Base-by-base conservation (phyloP, 148 eudicot species). In the Rhododendron ovatum region DNA sequence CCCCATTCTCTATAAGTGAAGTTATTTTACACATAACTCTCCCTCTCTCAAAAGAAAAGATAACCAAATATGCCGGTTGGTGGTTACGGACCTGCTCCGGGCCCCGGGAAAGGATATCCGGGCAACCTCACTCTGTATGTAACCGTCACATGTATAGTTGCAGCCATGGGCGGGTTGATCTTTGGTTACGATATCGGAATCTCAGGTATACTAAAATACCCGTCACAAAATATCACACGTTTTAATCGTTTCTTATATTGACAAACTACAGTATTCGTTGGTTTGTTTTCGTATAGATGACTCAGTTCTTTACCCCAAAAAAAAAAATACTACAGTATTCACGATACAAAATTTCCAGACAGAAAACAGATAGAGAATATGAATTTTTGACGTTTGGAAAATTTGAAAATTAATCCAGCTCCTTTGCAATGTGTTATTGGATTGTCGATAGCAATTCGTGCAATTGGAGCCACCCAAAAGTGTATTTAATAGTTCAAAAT, bases 121-220 rank as follows among this genome's bases (percentile, higher is more conserved):
- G 91, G 91, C 12, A 78, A 84, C 3, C 83, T 90, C 7, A 90
- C 91, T 6, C 0, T 50, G 1, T 57, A 85, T 26, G 89, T 90
- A 2, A 30, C 86, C 0, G 55, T 88, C 3, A 90, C 88, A 67
- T 90, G 91, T 53, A 26, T 90, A 7, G 80, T 90, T 33, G 91
- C 91, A 10, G 86, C 88, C 41, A 79, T 45, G 74, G 90, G 92
- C 0, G 92, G 92, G 2, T 67, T 91, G 26, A 91, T 91, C 33
- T 91, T 89, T 14, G 92, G 92, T 17, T 91, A 91, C 47, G 92
- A 89, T 76, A 89, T 91, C 30, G 92, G 92, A 28, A 91, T 91
- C 15, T 84, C 91, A 76, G 89, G 91, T 71, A 71, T 3, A 5
- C 2, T 13, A 26, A n/a, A 26, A 3, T 69, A n/a, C 35, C 37